phyloP scores from a whole-genome alignment of 345 rosid genomes.

The Camelina laxa region DNA sequence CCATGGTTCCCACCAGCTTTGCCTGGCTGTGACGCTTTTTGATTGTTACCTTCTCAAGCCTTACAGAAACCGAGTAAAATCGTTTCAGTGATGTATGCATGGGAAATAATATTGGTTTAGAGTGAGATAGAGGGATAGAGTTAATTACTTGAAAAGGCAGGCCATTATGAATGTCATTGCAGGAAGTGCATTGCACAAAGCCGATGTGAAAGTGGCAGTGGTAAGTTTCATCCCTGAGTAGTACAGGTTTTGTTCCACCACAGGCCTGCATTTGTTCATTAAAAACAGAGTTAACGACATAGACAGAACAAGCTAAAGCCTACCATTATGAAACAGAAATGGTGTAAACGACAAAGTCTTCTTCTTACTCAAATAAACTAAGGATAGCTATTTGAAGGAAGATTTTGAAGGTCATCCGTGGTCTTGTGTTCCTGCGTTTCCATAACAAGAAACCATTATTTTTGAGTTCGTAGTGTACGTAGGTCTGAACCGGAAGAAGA shows the following conservation, averaged over 20 bases:
- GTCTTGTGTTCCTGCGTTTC: constrained; percentile 69
- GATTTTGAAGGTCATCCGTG: constrained; percentile 67
- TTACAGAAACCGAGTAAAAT: constrained; percentile 26
- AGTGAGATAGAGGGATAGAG: neutral
- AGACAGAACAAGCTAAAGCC: neutral
- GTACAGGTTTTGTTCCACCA: constrained; percentile 52
- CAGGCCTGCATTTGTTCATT: constrained; percentile 37
- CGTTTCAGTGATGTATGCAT: neutral
- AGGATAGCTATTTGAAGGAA: constrained; percentile 64
- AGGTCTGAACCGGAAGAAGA: constrained; percentile 1
- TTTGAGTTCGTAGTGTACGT: neutral
- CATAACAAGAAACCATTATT: constrained; percentile 11
- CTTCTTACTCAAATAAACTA: constrained; percentile 74
- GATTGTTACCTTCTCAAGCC: constrained; percentile 72
- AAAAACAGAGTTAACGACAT: neutral
- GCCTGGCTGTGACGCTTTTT: constrained; percentile 74
- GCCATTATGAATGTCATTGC: constrained; percentile 72
- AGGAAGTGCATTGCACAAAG: constrained; percentile 72
- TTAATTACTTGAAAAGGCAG: constrained; percentile 55
- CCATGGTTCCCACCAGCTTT: constrained; percentile 74
- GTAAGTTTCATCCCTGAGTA: constrained; percentile 74
- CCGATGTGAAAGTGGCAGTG: constrained; percentile 74
- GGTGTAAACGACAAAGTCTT: constrained; percentile 22
- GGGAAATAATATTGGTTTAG: constrained; percentile 7
- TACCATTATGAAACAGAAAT: constrained; percentile 7